phyloP scores from a whole-genome alignment of 768 basidiomycete species.

The Amyloporia xantha region DNA sequence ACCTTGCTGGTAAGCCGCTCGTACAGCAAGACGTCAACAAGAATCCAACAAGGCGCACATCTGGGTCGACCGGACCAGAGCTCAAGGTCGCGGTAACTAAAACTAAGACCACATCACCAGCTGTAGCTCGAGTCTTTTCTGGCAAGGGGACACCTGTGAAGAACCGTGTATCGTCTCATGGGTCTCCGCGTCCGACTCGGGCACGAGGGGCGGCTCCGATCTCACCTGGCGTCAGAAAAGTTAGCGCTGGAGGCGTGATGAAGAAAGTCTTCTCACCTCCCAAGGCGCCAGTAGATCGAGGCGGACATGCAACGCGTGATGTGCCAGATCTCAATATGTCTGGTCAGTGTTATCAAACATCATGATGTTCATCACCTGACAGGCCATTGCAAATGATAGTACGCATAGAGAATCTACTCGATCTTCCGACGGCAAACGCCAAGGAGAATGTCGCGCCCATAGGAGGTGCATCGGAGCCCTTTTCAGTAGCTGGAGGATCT shows the following conservation, averaged over 20 bases:
- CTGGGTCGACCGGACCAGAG: neutral
- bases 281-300: constrained; percentile 5
- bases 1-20: constrained; percentile 20
- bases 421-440: constrained; percentile 4
- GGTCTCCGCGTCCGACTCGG: neutral
- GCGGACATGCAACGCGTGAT: neutral
- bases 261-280: constrained; percentile 15
- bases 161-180: neutral
- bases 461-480: neutral
- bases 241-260: constrained; percentile 1
- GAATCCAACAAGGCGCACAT: neutral
- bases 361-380: no score
- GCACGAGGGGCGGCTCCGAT: neutral
- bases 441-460: constrained; percentile 7
- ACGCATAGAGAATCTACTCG: constrained; percentile 12
- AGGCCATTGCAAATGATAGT: no score
- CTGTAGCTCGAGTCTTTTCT: constrained; percentile 1
- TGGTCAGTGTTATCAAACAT: constrained; percentile 10
- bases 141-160: constrained; percentile 1
- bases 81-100: neutral
- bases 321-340: constrained; percentile 4
- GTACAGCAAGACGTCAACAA: constrained; percentile 19
- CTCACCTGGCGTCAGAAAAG: neutral
- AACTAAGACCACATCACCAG: constrained; percentile 4
- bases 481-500: neutral